Percentiles rank a stretch among this genome's conserved stretches.
These are phyloP conservation scores for Xylariaceae sp. DNA, from an alignment of 2,329 filamentous ascomycete genomes.

Conservation along the genomic window DNA sequence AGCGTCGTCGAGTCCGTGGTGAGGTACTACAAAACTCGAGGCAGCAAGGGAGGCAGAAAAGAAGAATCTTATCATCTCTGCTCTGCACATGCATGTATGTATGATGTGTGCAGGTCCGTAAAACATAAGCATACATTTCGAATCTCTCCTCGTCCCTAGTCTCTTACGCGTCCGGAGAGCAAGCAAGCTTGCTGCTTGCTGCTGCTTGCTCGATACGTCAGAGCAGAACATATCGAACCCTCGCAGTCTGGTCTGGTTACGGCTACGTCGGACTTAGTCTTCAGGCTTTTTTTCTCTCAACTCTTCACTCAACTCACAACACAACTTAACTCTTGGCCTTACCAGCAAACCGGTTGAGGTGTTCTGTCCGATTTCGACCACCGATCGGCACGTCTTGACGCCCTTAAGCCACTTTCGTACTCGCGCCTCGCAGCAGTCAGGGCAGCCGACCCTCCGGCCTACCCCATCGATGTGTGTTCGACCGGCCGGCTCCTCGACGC, in stretches of 20 bases:
- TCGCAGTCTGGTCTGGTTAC: no score
- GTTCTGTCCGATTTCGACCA: background rate
- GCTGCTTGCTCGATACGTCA: background rate
- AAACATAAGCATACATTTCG: background rate
- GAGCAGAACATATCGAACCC: background rate
- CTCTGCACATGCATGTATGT: constrained; percentile 3
- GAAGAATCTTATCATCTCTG: background rate
- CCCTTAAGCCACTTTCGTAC: background rate
- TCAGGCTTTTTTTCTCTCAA: background rate
- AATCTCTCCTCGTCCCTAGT: background rate
- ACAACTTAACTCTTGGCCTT: background rate
- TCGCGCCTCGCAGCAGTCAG: background rate
- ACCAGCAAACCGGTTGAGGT: background rate
- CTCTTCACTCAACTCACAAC: background rate
- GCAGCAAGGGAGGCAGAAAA: background rate
- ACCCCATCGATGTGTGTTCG: background rate
- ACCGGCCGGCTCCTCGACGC: background rate
- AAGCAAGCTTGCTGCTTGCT: background rate
- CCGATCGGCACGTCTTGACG: background rate
- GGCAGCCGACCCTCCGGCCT: background rate
- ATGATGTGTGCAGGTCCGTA: background rate
- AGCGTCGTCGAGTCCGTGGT: background rate
- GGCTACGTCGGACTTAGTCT: background rate
- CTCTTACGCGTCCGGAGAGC: background rate
- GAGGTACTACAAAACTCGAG: background rate